Conservation (phyloP, 129 eudicot species). For the carrot (Daucus carota) region DH1_v3.0 NC_030386.2:2959001-2959500, state of each 20-base stretch:
- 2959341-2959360: conserved; percentile 11
- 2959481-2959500: not conserved
- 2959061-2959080: not conserved
- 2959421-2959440: not conserved
- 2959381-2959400: not conserved
- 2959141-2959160: not conserved
- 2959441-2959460: not conserved
- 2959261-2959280: conserved; percentile 78
- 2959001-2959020: not conserved
- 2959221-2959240: conserved; percentile 49
- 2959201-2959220: not conserved
- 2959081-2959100: not conserved
- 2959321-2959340: conserved; percentile 65
- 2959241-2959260: conserved; percentile 65
- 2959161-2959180: not conserved
- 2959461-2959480: not conserved
- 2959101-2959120: not conserved
- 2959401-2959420: not conserved
- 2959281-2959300: conserved; percentile 43
- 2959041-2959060: not conserved
- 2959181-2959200: not conserved
- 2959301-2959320: conserved; percentile 47
- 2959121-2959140: not conserved
- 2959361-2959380: not conserved
- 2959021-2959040: not conserved